Percentiles rank a stretch among this genome's conserved stretches.
phyloP scores from a whole-genome alignment of 176 grass and related monocot genomes.

The Guadua angustifolia region DNA sequence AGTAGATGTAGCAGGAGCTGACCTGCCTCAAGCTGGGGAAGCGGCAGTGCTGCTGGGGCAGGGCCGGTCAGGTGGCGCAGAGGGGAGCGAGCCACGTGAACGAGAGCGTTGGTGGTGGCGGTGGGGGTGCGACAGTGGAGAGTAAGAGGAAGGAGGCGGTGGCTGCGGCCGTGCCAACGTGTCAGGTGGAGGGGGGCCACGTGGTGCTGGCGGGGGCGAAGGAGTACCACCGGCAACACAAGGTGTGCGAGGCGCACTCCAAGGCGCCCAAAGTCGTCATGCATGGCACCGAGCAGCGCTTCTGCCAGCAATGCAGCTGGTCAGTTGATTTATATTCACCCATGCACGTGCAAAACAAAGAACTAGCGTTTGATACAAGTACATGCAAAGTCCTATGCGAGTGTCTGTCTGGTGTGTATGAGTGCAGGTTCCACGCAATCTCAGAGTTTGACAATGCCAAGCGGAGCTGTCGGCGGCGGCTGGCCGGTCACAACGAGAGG shows the following conservation, averaged over 20 bases:
- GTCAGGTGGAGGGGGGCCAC: constrained; percentile 83
- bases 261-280: constrained; percentile 75
- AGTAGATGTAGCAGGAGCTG: constrained; percentile 54
- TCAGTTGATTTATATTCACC: neutral
- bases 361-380: neutral
- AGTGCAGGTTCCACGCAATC: constrained; percentile 71
- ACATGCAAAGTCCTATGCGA: neutral
- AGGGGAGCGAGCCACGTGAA: neutral
- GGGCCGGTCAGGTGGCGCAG: constrained; percentile 2
- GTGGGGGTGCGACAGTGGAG: neutral
- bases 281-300: constrained; percentile 75
- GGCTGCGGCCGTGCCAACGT: constrained; percentile 45
- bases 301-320: constrained; percentile 99
- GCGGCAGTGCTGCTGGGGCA: constrained; percentile 47
- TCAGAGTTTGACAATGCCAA: constrained; percentile 86
- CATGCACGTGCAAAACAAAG: neutral
- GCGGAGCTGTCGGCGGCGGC: constrained; percentile 78
- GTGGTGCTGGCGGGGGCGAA: constrained; percentile 52
- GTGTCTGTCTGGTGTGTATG: neutral
- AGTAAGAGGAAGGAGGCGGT: constrained; percentile 52
- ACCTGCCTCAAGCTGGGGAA: constrained; percentile 73
- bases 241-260: constrained; percentile 85
- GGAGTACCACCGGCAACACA: constrained; percentile 86
- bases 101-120: neutral
- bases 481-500: constrained; percentile 89